Evolutionary conservation across 495 filamentous ascomycete species (phyloP), one percentile per base, ranked within the genome.

Genomic region (Daldinia loculata): DNA sequence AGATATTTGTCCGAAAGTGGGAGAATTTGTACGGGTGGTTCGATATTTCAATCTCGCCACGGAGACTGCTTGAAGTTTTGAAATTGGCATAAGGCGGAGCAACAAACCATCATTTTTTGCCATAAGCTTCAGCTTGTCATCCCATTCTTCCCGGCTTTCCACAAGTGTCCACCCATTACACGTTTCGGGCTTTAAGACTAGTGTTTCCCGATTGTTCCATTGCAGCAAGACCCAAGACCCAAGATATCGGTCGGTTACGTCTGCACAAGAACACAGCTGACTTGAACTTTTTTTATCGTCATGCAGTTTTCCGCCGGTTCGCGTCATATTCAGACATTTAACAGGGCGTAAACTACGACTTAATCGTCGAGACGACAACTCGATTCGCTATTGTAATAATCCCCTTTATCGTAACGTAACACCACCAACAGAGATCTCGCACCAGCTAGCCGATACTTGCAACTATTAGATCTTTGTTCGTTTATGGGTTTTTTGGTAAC

Each of bases 291-390:
- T 73, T 66, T 72, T 61, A 70, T 76, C 70, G 72, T 56, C 64
- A 72, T 77, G 75, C 75, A 77, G 75, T 76, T 66, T 70, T 50
- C 71, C 75, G 66, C 56, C 51, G 70, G 66, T 56, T 68, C 48
- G 69, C 29, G 59, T 72, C 63, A 66, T 70, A 74, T 36, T 27
- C 38, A 67, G 29, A 56, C 22, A 63, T 14, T 67, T 22, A 56
- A 58, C 41, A 62, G 29, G 53, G 58, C 36, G 32, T 69, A 26
- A 69, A 17, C 70, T 65, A 41, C 39, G 45, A 62, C 50, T 45
- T 39, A 41, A 48, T 36, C 57, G 14, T 73, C 70, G 66, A 66
- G 56, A 62, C 61, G 11, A 66, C 27, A 29, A 56, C 34, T 56
- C 61, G 65, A 53, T 50, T 53, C 45, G 45, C 9, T 41, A 34